A percentile compares a stretch with the other conserved stretches of the same genome.
phyloP scores from a whole-genome alignment of 495 filamentous ascomycete species.

The Neurospora cerealis region DNA sequence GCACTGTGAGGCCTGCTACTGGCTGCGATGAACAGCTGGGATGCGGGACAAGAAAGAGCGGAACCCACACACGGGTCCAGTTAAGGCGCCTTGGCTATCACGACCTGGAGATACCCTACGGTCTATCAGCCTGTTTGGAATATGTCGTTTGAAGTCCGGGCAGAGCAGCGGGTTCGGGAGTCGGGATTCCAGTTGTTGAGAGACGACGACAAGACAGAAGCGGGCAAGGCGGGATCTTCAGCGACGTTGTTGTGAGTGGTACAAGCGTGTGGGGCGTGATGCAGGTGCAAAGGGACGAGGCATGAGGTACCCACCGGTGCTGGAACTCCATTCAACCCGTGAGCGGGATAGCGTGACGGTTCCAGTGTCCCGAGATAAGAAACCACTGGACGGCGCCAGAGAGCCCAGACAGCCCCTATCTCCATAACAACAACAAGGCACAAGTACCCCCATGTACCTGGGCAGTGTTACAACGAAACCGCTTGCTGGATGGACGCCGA shows the following conservation, averaged over 20 bases:
- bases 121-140: background rate
- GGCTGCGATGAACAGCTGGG: background rate
- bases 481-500: background rate
- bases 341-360: background rate
- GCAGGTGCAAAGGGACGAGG: background rate
- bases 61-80: background rate
- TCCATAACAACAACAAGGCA: background rate
- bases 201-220: background rate
- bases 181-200: background rate
- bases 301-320: background rate
- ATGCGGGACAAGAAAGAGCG: background rate
- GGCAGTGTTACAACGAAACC: background rate
- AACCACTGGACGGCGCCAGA: background rate
- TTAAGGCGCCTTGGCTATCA: background rate
- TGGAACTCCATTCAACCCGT: background rate
- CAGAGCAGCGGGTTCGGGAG: background rate
- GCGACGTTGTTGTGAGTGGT: background rate
- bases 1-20: background rate
- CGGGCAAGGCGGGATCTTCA: background rate
- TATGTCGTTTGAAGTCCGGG: background rate
- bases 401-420: background rate
- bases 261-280: background rate
- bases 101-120: background rate
- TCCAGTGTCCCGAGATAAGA: background rate
- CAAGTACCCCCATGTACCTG: background rate